A percentile compares a stretch with the other conserved stretches of the same genome.
phyloP scores from a whole-genome alignment of 2,329 filamentous ascomycete genomes.

The Blastomyces percursus region DNA sequence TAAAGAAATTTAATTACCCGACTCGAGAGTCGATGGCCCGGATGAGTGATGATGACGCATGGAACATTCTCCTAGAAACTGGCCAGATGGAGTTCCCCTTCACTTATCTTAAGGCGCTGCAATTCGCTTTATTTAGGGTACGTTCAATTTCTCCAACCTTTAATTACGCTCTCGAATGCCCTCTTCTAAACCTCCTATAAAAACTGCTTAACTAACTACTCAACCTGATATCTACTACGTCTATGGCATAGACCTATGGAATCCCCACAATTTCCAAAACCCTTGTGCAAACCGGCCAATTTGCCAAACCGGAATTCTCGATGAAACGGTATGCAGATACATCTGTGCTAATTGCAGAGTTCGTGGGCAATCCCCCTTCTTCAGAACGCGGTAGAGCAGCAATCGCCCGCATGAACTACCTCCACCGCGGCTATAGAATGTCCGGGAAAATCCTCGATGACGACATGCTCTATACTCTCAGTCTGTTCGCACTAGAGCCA shows the following conservation, averaged over 20 bases:
- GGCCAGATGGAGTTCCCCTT: conserved; percentile 47
- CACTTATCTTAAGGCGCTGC: conserved; percentile 40
- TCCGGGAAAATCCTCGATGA: conserved; percentile 49
- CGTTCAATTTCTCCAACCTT: conserved; percentile 6
- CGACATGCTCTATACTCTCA: conserved; percentile 56
- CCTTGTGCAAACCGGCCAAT: conserved; percentile 36
- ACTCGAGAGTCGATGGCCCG: conserved; percentile 37
- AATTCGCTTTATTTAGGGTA: conserved; percentile 51
- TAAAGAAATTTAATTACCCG: conserved; percentile 35
- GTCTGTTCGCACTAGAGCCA: conserved; percentile 56
- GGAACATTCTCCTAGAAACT: conserved; percentile 38
- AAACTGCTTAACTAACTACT: background rate
- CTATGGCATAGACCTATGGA: conserved; percentile 39
- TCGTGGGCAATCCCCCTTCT: conserved; percentile 34
- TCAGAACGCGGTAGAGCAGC: conserved; percentile 40
- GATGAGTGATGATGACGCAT: conserved; percentile 47
- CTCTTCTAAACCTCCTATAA: background rate
- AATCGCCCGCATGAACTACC: conserved; percentile 53
- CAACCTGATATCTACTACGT: background rate
- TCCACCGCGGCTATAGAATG: conserved; percentile 48
- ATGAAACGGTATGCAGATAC: conserved; percentile 42
- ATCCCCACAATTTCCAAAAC: conserved; percentile 43
- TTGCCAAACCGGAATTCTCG: conserved; percentile 30
- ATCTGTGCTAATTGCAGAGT: conserved; percentile 34
- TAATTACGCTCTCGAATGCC: background rate